A percentile compares a stretch with the other conserved stretches of the same genome.
Conservation (phyloP, 2,329 filamentous ascomycete species). For the Acrocalymma vagum region DNA sequence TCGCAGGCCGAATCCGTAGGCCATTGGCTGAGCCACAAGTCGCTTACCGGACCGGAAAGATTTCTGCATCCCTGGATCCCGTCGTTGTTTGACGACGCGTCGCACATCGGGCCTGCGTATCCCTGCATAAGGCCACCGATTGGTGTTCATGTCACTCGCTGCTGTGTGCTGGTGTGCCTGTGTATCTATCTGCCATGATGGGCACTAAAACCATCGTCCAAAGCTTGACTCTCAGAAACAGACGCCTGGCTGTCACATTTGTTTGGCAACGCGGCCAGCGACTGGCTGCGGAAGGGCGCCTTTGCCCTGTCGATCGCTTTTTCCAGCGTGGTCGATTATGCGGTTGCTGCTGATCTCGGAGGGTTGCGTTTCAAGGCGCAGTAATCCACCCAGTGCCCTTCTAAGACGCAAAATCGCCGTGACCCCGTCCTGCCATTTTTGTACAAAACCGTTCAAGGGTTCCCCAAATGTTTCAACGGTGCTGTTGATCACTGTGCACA, state of each 20-base stretch:
- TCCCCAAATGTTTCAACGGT: constrained; percentile 36
- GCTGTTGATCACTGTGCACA: too few species aligned
- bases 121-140: constrained; percentile 31
- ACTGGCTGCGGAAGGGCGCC: constrained; percentile 26
- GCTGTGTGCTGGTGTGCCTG: constrained; percentile 18
- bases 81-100: constrained; percentile 35
- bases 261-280: constrained; percentile 4
- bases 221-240: constrained; percentile 25
- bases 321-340: neutral
- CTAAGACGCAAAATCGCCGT: constrained; percentile 9
- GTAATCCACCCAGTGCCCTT: neutral
- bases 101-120: constrained; percentile 28
- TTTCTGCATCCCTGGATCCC: constrained; percentile 26
- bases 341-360: neutral
- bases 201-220: constrained; percentile 22
- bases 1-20: constrained; percentile 17
- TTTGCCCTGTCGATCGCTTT: constrained; percentile 7
- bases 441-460: constrained; percentile 31
- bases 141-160: constrained; percentile 29
- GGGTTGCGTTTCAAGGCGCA: constrained; percentile 8
- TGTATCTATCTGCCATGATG: constrained; percentile 14
- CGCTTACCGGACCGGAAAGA: constrained; percentile 35
- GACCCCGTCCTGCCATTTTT: neutral
- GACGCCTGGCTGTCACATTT: constrained; percentile 24
- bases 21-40: constrained; percentile 36